Evolutionary conservation across 768 basidiomycete genomes (phyloP), one percentile per base, ranked within the genome.

Genomic region (Lactifluus pinguis): DNA sequence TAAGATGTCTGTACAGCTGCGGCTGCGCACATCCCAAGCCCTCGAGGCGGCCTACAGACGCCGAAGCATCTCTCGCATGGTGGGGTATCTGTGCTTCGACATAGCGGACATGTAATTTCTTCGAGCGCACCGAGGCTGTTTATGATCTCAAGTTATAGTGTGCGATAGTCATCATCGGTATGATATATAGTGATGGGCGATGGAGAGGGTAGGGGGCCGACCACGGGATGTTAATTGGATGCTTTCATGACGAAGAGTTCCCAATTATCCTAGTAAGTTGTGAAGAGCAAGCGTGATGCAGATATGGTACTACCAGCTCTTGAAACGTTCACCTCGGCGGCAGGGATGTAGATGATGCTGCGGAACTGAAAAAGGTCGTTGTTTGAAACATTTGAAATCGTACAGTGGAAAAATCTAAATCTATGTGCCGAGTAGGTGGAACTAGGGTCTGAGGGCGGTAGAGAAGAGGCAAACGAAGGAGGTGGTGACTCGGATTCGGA

Each of bases 121-220:
- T 98, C 95, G 15, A 98, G 79, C 6, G 83, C 82, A 2, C 83
- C 82, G 11, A 99, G 79, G 7, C 94, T 86, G 66, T 97, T 95
- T 84, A 95, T 95, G 66, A 98, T 99, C 2, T 25, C 25, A n/a
- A n/a, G n/a, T n/a, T n/a, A n/a, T 2, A 25, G 25, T 13, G 87
- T 91, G 8, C 93, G 87, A 68, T 97, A 98, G 65, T 98, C 93
- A 2, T 99, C 97, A 25, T 81, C 78, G 0, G 72, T 65, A 1
- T 68, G 55, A n/a, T n/a, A n/a, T 6, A 68, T 55, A 1, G 70
- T 59, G 8, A 64, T 50, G 68, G 68, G 54, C 42, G 64, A 50
- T 45, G 71, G 47, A 51, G 69, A 56, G 30, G 45, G 25, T 25
- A 25, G 25, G 25, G 25, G 25, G 25, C 25, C 25, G 25, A 25